These are phyloP conservation scores for Peterozyma toletana DNA, from an alignment of 805 yeast species.

Conservation along the genomic window DNA sequence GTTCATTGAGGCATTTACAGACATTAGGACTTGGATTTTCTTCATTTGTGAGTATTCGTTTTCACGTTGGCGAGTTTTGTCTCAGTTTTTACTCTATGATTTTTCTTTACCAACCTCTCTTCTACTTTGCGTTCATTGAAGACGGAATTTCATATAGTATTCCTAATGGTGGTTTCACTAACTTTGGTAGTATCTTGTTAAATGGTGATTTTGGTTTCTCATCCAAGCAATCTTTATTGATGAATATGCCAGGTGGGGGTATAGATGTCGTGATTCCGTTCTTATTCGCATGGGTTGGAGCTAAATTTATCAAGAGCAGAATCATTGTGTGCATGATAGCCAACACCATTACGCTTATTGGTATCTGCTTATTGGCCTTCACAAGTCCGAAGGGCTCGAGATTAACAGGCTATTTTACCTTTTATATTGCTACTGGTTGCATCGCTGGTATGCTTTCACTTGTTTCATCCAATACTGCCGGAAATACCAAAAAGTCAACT, in stretches of 20 bases:
- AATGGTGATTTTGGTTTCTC: conserved; percentile 26
- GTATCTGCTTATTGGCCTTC: conserved; percentile 25
- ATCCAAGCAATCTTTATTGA: conserved; percentile 21
- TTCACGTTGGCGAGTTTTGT: conserved; percentile 10
- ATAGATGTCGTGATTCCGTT: conserved; percentile 20
- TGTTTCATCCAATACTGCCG: conserved; percentile 49
- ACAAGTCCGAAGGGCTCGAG: conserved; percentile 16
- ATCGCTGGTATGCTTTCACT: conserved; percentile 21
- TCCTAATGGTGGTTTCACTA: conserved; percentile 50
- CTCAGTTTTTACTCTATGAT: no score
- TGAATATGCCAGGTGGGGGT: conserved; percentile 28
- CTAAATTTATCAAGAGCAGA: conserved; percentile 14
- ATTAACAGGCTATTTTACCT: conserved; percentile 16
- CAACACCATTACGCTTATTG: conserved; percentile 16
- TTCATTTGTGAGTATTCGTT: conserved; percentile 31
- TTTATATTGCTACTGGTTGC: conserved; percentile 16
- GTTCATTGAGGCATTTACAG: conserved; percentile 32
- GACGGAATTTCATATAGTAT: conserved; percentile 23
- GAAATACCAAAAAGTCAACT: conserved; percentile 65
- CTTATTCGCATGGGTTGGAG: conserved; percentile 21
- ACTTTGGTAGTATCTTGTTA: conserved; percentile 35
- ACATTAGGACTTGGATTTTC: conserved; percentile 36
- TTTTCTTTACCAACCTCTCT: no score
- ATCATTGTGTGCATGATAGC: conserved; percentile 16
- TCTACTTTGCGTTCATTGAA: conserved; percentile 6